These are phyloP conservation scores for Starmerella asiatica DNA, from an alignment of 805 yeast genomes.

Conservation along the genomic window DNA sequence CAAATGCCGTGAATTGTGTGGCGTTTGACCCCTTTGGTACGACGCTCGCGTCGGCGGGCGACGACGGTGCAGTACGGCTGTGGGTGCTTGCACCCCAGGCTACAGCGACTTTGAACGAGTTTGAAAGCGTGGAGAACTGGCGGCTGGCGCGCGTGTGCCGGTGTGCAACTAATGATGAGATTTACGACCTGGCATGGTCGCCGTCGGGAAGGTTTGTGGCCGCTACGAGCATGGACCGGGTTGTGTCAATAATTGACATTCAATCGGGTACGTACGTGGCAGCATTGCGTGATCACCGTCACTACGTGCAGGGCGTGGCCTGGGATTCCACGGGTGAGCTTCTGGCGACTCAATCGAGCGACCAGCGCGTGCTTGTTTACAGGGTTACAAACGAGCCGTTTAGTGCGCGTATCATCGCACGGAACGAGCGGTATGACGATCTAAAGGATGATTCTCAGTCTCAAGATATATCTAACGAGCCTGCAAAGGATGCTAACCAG, in stretches of 20 bases:
- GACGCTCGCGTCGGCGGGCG: conserved; percentile 79
- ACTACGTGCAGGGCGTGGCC: conserved; percentile 87
- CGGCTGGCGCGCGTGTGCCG: conserved; percentile 36
- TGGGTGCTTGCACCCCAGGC: conserved; percentile 46
- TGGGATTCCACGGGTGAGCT: conserved; percentile 84
- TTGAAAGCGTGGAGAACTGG: conserved; percentile 56
- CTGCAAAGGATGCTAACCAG: neutral
- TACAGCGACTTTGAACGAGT: conserved; percentile 27
- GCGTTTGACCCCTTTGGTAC: conserved; percentile 63
- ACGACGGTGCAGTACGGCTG: conserved; percentile 76
- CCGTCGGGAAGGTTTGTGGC: conserved; percentile 64
- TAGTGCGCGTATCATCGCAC: neutral
- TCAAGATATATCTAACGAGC: neutral
- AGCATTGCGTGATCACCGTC: conserved; percentile 60
- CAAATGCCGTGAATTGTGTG: conserved; percentile 88
- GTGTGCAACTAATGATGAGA: conserved; percentile 45
- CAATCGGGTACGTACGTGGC: conserved; percentile 42
- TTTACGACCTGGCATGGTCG: conserved; percentile 88
- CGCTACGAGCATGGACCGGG: conserved; percentile 88
- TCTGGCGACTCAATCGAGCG: conserved; percentile 81
- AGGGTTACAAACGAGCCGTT: conserved; percentile 24
- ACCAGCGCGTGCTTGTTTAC: conserved; percentile 67
- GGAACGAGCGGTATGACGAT: conserved; percentile 5
- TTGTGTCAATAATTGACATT: conserved; percentile 53
- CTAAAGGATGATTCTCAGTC: no score